Evolutionary conservation across 2,329 filamentous ascomycete species (phyloP).

Genomic region (Calonectria pseudoreteaudii): DNA sequence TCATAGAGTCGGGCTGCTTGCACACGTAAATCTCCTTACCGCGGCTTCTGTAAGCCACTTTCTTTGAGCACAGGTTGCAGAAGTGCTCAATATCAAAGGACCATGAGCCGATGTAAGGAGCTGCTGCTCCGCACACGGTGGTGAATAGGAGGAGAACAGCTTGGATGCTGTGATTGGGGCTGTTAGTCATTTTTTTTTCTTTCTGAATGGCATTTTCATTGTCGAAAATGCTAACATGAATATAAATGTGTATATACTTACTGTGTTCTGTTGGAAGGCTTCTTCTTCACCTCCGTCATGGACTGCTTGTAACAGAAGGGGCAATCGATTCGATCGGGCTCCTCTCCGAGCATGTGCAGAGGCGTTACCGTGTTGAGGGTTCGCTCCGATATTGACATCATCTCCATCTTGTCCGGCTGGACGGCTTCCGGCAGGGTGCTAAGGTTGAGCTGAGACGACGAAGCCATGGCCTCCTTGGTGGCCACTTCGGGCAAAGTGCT

Average conservation of each 20-base stretch:
- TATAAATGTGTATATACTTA: too few relatives aligned
- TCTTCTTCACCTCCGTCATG: conserved; percentile 20
- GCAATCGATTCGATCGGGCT: conserved; percentile 25
- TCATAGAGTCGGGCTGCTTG: conserved; percentile 15
- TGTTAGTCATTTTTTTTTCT: not conserved
- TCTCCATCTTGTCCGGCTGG: not conserved
- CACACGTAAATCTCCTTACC: conserved; percentile 26
- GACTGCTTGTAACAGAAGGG: conserved; percentile 20
- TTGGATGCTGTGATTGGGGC: not conserved
- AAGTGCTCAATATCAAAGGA: conserved; percentile 25
- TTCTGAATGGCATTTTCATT: not conserved
- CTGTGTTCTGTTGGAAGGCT: conserved; percentile 27
- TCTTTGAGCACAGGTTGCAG: conserved; percentile 16
- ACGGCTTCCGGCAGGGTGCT: not conserved
- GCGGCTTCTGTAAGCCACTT: conserved; percentile 14
- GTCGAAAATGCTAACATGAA: too few relatives aligned
- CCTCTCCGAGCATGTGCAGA: conserved; percentile 24
- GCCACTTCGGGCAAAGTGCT: not conserved
- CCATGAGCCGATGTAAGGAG: conserved; percentile 11
- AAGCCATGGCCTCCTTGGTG: not conserved
- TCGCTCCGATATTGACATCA: not conserved
- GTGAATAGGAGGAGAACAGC: conserved; percentile 13
- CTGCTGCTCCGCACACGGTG: conserved; percentile 16
- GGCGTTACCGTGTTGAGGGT: conserved; percentile 12
- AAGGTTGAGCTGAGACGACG: not conserved